These are phyloP conservation scores for Nemania diffusa DNA, from an alignment of 2,329 filamentous ascomycete species.

Conservation along the genomic window DNA sequence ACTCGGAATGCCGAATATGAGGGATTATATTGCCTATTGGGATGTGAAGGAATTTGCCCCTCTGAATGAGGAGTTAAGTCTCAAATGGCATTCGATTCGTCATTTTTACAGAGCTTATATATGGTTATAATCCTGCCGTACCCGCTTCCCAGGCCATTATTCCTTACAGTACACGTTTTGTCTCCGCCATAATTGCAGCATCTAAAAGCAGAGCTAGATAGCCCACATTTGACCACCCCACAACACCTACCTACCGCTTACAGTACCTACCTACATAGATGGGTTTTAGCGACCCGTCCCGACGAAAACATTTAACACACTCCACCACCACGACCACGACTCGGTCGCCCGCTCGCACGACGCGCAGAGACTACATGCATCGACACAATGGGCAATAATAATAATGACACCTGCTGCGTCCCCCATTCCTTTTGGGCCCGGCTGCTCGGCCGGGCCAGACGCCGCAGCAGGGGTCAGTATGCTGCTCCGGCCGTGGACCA, in stretches of 20 bases:
- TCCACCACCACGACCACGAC: not conserved
- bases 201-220: not conserved
- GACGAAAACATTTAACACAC: not conserved
- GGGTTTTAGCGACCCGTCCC: not conserved
- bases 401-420: not conserved
- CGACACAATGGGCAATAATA: slow-evolving; percentile 1
- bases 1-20: not conserved
- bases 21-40: slow-evolving; percentile 4
- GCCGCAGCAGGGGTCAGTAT: not conserved
- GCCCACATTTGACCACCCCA: not conserved
- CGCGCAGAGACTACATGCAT: not conserved
- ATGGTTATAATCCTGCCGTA: not conserved
- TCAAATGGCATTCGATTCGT: not conserved
- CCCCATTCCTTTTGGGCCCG: not conserved
- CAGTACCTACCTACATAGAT: too few relatives aligned
- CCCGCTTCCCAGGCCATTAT: not conserved
- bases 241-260: not conserved
- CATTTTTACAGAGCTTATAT: not conserved
- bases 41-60: not conserved
- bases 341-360: too few relatives aligned
- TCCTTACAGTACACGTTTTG: not conserved
- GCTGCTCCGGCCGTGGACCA: not conserved
- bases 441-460: not conserved
- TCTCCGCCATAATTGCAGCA: not conserved
- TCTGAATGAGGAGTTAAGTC: not conserved